Evolutionary conservation across 2,329 filamentous ascomycete species (phyloP).

Genomic region (Sporothrix pallida): DNA sequence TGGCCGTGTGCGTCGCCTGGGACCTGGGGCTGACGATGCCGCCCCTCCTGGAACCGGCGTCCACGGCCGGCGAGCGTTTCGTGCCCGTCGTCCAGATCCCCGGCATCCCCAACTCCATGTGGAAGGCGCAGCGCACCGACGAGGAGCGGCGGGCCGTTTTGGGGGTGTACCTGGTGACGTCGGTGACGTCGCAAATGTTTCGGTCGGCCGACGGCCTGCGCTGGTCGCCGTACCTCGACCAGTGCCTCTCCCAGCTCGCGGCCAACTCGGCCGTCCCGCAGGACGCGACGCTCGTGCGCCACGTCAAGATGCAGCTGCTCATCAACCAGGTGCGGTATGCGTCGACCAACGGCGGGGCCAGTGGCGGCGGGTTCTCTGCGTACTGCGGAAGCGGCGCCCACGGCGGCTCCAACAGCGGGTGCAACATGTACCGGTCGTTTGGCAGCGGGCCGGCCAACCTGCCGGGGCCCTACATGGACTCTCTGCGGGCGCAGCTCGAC

Average conservation of each 20-base stretch:
- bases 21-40: slow-evolving; percentile 53
- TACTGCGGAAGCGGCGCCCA: too few species aligned
- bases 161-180: slow-evolving; percentile 52
- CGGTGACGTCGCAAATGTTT: slow-evolving; percentile 44
- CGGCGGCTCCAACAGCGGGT: neutral
- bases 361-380: neutral
- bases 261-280: slow-evolving; percentile 53
- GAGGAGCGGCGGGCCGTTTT: slow-evolving; percentile 58
- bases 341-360: neutral
- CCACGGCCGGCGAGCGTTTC: slow-evolving; percentile 4
- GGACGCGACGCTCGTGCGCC: slow-evolving; percentile 55
- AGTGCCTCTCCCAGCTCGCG: slow-evolving; percentile 56
- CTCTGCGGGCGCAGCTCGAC: slow-evolving; percentile 29
- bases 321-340: slow-evolving; percentile 44
- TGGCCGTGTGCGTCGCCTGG: slow-evolving; percentile 51
- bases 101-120: slow-evolving; percentile 30
- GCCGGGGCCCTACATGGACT: slow-evolving; percentile 25
- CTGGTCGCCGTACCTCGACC: slow-evolving; percentile 66
- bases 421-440: slow-evolving; percentile 6
- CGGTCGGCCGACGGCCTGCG: slow-evolving; percentile 57
- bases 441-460: neutral
- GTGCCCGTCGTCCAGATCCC: slow-evolving; percentile 19
- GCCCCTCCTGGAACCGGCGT: slow-evolving; percentile 11
- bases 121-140: slow-evolving; percentile 47
- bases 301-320: slow-evolving; percentile 50